Base-by-base conservation (phyloP, 345 rosid genomes). In the Turritis glabra region DNA sequence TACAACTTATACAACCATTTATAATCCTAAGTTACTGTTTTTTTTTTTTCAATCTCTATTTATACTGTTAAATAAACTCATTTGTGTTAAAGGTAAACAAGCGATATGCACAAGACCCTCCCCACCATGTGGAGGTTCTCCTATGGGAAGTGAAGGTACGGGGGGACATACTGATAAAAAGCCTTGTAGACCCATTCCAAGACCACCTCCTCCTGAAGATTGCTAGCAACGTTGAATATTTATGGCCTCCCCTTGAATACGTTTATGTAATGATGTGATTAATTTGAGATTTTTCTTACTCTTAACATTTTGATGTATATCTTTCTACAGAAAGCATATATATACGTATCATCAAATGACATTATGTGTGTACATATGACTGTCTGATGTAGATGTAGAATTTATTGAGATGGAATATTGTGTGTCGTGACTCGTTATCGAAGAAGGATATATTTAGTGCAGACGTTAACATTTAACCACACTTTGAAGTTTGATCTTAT, bases 391-490 rank as follows among this genome's bases (percentile, higher is more conserved):
- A 56, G 77, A 64, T 73, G 57, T 55, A 9, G 21, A 55, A 64
- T 64, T 64, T 33, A 33, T 25, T 21, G 26, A 25, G 56, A 73
- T 64, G 56, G 71, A 73, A 73, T 63, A 73, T 41, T 53, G 17
- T 63, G 77, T 30, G 47, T 73, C 44, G 77, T 73, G 46, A 52
- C 55, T 73, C 44, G 46, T 40, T 43, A 40, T 40, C 26, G 64
- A 63, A 41, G 62, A 62, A 72, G 33, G 53, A 64, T 73, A 73
- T 54, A 64, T 32, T 73, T 73, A 44, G 77, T 74, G 77, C 23
- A 74, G 72, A 65, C 32, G 77, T 65, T 74, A 74, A 74, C 77
- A 64, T 55, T 33, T 33, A 74, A 55, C 77, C 40, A 74, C 57
- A 74, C 9, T 44, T 64, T 44, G 57, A 64, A 54, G 48, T 73